Evolutionary conservation across 2,329 filamentous ascomycete species (phyloP).

Genomic region (Lachnellula arida): DNA sequence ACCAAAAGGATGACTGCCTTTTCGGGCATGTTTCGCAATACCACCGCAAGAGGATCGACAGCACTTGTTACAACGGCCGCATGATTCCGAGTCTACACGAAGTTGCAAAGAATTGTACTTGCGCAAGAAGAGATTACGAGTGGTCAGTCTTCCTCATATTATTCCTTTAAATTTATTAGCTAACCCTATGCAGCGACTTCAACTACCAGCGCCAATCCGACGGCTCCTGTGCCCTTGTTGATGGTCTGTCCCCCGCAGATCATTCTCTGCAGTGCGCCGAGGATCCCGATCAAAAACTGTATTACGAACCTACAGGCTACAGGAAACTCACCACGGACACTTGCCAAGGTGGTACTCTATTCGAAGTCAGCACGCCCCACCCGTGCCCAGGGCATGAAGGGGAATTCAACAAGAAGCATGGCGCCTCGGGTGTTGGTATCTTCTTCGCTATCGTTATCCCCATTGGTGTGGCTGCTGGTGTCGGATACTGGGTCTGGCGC

Average conservation of each 20-base stretch:
- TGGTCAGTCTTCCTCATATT: conserved; percentile 55
- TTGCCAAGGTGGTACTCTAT: conserved; percentile 69
- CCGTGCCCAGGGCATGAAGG: conserved; percentile 77
- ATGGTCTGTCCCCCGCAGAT: conserved; percentile 62
- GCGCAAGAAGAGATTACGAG: conserved; percentile 83
- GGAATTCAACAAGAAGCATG: conserved; percentile 71
- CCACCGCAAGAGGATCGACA: conserved; percentile 78
- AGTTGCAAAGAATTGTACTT: conserved; percentile 71
- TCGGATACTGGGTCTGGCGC: conserved; percentile 80
- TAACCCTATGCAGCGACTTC: conserved; percentile 62
- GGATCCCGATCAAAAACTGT: conserved; percentile 69
- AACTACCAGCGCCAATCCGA: conserved; percentile 81
- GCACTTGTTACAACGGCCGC: conserved; percentile 76
- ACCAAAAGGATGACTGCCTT: conserved; percentile 72
- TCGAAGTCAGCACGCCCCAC: conserved; percentile 58
- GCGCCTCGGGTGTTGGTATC: conserved; percentile 66
- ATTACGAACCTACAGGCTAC: conserved; percentile 82
- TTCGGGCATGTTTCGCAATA: conserved; percentile 91
- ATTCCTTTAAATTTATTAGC: conserved; percentile 3
- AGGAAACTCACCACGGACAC: conserved; percentile 86
- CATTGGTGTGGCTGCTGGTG: conserved; percentile 61
- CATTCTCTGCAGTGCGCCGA: conserved; percentile 52
- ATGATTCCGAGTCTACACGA: conserved; percentile 66
- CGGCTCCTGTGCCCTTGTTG: conserved; percentile 71
- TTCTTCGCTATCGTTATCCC: conserved; percentile 84